phyloP scores from a whole-genome alignment of 768 basidiomycete genomes.

The Austroboletus festivus region DNA sequence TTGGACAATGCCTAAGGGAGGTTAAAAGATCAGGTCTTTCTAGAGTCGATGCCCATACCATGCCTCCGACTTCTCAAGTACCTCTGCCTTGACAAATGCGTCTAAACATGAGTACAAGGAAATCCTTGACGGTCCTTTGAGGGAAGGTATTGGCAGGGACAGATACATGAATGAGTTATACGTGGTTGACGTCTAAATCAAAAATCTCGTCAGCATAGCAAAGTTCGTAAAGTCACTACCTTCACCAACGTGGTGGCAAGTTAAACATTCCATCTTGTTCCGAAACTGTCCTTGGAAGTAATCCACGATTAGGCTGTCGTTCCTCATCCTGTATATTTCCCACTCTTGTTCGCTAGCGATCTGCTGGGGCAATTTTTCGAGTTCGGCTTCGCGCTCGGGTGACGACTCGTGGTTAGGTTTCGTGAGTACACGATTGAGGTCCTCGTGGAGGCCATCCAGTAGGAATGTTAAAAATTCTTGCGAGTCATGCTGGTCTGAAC shows the following conservation, averaged over 20 bases:
- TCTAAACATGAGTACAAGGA: conserved; percentile 81
- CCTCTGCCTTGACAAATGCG: conserved; percentile 85
- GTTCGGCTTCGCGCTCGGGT: conserved; percentile 80
- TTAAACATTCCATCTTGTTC: conserved; percentile 84
- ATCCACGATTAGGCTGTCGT: conserved; percentile 93
- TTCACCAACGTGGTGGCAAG: conserved; percentile 73
- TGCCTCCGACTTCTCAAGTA: conserved; percentile 89
- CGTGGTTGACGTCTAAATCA: conserved; percentile 85
- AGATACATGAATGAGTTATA: conserved; percentile 97
- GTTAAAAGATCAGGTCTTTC: conserved; percentile 1
- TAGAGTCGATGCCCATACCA: conserved; percentile 55
- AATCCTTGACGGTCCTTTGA: conserved; percentile 54
- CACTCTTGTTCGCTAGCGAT: conserved; percentile 93
- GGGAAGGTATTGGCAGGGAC: conserved; percentile 80
- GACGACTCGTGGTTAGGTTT: conserved; percentile 64
- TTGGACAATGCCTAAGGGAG: conserved; percentile 82
- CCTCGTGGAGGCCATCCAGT: conserved; percentile 88
- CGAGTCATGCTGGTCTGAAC: conserved; percentile 92
- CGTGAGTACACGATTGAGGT: conserved; percentile 77
- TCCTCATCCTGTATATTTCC: conserved; percentile 82
- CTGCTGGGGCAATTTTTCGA: conserved; percentile 83
- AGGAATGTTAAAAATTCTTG: conserved; percentile 96
- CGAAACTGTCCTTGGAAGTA: conserved; percentile 98
- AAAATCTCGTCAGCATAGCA: conserved; percentile 9
- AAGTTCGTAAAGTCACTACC: not conserved